Evolutionary conservation across 2,329 filamentous ascomycete genomes (phyloP), one percentile per base, ranked within the genome.

Genomic region (Teratosphaeria destructans): DNA sequence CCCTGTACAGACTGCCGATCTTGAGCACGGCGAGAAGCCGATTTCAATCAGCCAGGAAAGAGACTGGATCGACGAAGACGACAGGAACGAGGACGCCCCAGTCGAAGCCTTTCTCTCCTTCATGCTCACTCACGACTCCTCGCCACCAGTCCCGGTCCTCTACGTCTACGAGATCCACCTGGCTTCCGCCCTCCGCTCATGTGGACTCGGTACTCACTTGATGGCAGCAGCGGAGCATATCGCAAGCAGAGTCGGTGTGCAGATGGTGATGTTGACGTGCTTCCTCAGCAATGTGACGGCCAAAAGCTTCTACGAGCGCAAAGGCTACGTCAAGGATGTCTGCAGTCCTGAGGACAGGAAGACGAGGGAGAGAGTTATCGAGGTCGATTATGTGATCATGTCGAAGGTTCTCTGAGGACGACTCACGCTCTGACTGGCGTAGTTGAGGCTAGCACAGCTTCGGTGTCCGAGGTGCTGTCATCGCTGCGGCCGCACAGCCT

Each of bases 81-180:
- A 37, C n/a, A 23, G 16, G 3, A n/a, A n/a, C n/a, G 12, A 53
- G 3, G 12, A 6, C 2, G 3, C 16, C 26, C 19, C 23, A 11
- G 37, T 66, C 10, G 58, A 64, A 10, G 72, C 67, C 1, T 74
- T 89, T 64, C 77, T 81, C 0, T 87, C 85, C n/a, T 77, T 89
- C 67, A 86, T 88, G 85, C 81, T 87, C n/a, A 87, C 85, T 1
- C 82, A 82, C 68, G 86, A 89, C 68, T 82, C 84, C 55, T 56
- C 69, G n/a, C 70, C 70, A n/a, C 79, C 79, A 1, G 75, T 83
- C 60, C 78, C 84, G 0, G 87, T 91, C 2, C 70, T 90, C 23
- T 93, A 91, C 72, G 86, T 88, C 71, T 93, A 91, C 70, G 88
- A 93, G 73, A 83, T 93, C 39, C 88, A 93, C 68, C 79, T 92